A percentile compares a stretch with the other conserved stretches of the same genome.
Conservation (phyloP, 108 stramenopile genomes). For the Cyclostephanos invisitatus region DNA sequence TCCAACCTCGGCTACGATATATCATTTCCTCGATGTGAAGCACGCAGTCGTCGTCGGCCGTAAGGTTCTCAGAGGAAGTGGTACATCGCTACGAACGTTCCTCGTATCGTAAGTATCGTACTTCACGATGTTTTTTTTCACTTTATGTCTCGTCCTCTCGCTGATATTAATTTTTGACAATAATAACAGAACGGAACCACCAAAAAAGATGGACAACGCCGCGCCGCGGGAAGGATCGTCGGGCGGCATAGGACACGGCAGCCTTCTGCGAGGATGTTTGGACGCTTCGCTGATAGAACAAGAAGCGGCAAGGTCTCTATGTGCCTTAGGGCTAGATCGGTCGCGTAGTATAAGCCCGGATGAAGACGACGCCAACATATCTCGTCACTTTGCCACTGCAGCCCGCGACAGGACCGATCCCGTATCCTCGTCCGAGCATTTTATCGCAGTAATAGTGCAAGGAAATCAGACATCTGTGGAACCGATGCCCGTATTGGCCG, state of each 20-base stretch:
- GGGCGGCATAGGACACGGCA: no score
- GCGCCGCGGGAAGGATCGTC: neutral
- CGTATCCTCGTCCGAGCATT: neutral
- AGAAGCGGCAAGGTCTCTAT: slow-evolving; percentile 22
- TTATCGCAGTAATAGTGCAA: neutral
- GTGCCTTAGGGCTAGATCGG: slow-evolving; percentile 21
- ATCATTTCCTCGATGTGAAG: no score
- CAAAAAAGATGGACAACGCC: neutral
- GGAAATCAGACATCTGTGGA: neutral
- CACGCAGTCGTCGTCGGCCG: no score
- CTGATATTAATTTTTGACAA: no score
- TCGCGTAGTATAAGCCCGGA: slow-evolving; percentile 10
- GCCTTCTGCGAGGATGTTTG: no score
- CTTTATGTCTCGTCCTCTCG: neutral
- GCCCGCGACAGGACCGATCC: neutral
- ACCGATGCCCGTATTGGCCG: neutral
- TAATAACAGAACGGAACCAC: no score
- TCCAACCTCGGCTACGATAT: neutral
- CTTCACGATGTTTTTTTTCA: no score
- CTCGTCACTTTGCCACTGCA: neutral
- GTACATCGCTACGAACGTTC: no score
- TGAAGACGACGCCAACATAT: neutral
- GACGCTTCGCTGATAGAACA: neutral
- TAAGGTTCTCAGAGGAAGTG: no score
- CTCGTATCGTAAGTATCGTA: no score